Evolutionary conservation across 75 land plant genomes (phyloP), one percentile per base, ranked within the genome.

Genomic region (Chamaecyparis obtusa): DNA sequence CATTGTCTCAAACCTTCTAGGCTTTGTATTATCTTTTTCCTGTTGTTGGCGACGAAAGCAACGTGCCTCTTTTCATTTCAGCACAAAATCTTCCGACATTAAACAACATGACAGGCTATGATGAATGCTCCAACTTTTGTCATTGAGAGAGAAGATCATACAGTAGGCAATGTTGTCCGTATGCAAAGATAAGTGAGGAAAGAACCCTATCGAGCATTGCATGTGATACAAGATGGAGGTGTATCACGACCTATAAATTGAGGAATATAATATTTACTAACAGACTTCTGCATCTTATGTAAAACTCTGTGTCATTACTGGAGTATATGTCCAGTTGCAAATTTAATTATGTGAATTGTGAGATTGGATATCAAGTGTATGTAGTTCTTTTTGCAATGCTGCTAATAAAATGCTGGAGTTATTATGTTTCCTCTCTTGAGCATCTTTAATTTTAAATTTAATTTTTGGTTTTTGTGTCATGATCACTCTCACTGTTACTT

Each of bases 81-180:
- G 30, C 35, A 30, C 30, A 32, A 71, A 71, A 71, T 71, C 75
- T 71, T 71, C 1, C 10, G 30, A n/a, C 36, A 32, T 71, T 27
- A 60, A 60, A 71, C 75, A 24, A n/a, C 9, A n/a, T 3, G 76
- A 83, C 21, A 30, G 27, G 88, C 13, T 71, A 87, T 82, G 30
- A 98, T 98, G 99, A 98, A 98, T 86, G 99, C 99, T 43, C 99
- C 99, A 7, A 90, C 99, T 37, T 97, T 97, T 85, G 94, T 96
- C 60, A 79, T 97, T 30, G 95, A 97, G 91, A 87, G 99, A 41
- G 99, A 96, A 87, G 99, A 97, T 49, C 99, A 97, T 87, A 97
- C 98, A 57, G 89, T 96, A 86, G 99, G 99, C 32, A 97, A 97
- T 87, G 91, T 97, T 87, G 90, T 97, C 56, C 96, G 99, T 88